Base-by-base conservation (phyloP, 2,329 filamentous ascomycete genomes). In the Arthrobotrys megalospora region DNA sequence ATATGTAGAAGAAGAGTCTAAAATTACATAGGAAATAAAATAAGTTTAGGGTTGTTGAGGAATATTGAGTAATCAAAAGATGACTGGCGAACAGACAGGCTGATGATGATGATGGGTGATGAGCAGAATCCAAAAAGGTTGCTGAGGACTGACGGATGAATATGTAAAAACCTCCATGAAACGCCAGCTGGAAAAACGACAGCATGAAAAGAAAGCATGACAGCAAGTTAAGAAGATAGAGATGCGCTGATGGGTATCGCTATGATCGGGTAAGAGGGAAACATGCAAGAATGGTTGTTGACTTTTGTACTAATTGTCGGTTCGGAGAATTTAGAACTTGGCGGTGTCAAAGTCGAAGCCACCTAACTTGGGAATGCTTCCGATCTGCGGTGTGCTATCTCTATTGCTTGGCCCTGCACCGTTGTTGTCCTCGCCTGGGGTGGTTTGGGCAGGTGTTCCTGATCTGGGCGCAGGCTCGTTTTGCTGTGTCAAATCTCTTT, bases 381-480 rank as follows among this genome's bases (percentile, higher is more conserved):
- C 67, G 50, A 77, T 77, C 53, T 77, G 73, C 6, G 73, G 73
- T 50, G 66, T 77, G 60, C 73, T 77, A n/a, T 77, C 73, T 36
- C 72, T 47, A 12, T 53, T 50, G 24, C 72, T 76, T 50, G 72
- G 65, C 16, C 72, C 72, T 14, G 64, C 65, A 58, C 47, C 48
- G 50, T 62, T 62, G 66, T 12, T 76, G 36, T 24, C 43, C 12
- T 70, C 71, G 16, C 38, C 16, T 6, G 64, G 28, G 24, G 52
- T 36, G n/a, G 19, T 52, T 0, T 50, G 14, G 34, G 69, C 28
- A 0, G 71, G 63, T 28, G 71, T 68, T 14, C 6, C 32, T 1
- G 68, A 50, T 32, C 50, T 55, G 28, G 65, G 45, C 21, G 50
- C 28, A 4, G 64, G 19, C 38, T 60, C 58, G 28, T 65, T 55